phyloP scores from a whole-genome alignment of 345 rosid genomes.

The Citrus unshiu region DNA sequence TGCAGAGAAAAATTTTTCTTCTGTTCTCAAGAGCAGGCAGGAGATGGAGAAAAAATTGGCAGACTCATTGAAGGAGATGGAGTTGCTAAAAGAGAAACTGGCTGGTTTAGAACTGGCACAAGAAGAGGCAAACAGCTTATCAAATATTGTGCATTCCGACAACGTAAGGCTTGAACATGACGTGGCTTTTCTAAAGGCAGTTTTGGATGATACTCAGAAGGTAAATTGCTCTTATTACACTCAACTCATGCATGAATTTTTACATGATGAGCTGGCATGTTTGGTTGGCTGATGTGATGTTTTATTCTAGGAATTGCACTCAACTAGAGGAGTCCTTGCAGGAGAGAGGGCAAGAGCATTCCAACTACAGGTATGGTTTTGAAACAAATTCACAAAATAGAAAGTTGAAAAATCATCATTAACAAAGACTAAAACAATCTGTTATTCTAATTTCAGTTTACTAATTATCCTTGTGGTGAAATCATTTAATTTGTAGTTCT shows the following conservation, averaged over 20 bases:
- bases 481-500: neutral
- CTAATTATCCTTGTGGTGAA: neutral
- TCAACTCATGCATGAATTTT: neutral
- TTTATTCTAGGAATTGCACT: constrained; percentile 69
- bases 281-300: constrained; percentile 12
- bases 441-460: neutral
- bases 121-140: constrained; percentile 83
- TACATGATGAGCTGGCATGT: neutral
- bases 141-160: constrained; percentile 88
- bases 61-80: constrained; percentile 72
- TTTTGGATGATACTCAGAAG: constrained; percentile 94
- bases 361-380: constrained; percentile 68
- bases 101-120: constrained; percentile 70
- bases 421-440: neutral
- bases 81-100: constrained; percentile 82
- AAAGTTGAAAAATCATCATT: neutral
- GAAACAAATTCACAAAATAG: constrained; percentile 1
- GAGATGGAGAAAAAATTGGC: constrained; percentile 73
- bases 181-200: constrained; percentile 93
- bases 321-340: constrained; percentile 91
- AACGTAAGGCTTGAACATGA: constrained; percentile 98
- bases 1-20: constrained; percentile 66
- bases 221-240: constrained; percentile 24
- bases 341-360: constrained; percentile 97
- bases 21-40: constrained; percentile 70